Evolutionary conservation across 176 grass and related monocot species (phyloP).

Genomic region (Bromus sterilis): DNA sequence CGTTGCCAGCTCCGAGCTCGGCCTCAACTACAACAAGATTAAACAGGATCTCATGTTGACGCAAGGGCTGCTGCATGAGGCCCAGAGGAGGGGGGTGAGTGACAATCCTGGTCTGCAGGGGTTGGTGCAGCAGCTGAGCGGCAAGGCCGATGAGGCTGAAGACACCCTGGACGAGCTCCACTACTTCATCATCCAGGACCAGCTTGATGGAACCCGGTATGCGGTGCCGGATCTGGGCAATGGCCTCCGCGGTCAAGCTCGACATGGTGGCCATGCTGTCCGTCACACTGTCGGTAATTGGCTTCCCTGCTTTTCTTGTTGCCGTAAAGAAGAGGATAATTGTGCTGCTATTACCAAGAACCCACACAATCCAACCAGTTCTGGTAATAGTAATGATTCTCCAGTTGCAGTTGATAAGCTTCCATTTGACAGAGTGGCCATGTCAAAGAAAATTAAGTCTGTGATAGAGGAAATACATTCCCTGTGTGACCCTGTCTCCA

Average conservation of each 20-base stretch:
- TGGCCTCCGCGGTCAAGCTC: neutral
- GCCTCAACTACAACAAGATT: neutral
- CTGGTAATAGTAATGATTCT: neutral
- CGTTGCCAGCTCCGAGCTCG: neutral
- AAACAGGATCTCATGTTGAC: neutral
- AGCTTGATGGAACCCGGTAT: neutral
- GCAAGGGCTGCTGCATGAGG: neutral
- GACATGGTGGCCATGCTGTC: neutral
- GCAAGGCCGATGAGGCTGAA: neutral
- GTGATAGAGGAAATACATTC: neutral
- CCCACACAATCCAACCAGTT: neutral
- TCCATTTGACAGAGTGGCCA: neutral
- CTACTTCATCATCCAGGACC: neutral
- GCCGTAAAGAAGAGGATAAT: fast-evolving
- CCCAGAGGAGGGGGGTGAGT: neutral
- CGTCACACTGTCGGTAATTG: neutral
- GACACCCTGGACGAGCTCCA: neutral
- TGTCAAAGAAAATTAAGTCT: neutral
- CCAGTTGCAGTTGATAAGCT: neutral
- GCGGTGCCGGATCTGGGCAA: neutral
- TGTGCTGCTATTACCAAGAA: neutral
- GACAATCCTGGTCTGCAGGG: neutral
- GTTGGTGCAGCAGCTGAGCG: neutral
- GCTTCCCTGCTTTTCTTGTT: neutral
- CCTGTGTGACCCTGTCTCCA: neutral